Evolutionary conservation across 129 eudicot species (phyloP), one percentile per base, ranked within the genome.

Genomic region (Centella asiatica): DNA sequence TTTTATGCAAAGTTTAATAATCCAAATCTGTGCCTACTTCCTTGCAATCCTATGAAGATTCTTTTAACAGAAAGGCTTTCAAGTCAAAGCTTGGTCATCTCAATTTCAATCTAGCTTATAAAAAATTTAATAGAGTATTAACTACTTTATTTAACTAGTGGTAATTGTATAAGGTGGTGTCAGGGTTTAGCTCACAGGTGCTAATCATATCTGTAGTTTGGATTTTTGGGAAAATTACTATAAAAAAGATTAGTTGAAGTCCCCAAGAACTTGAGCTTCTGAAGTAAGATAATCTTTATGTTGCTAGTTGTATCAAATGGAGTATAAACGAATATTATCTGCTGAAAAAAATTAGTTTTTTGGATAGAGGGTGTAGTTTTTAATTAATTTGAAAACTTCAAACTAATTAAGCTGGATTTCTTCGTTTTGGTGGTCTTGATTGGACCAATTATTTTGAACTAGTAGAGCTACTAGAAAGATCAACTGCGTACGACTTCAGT

Each of bases 81-180:
- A 29, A 32, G 44, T 56, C 62, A 56, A 56, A 56, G n/a, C 62
- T 56, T 2, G 62, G 40, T 55, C 39, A 31, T 29, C 24, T 55
- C 40, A 29, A 29, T 55, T 6, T 11, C 18, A 36, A 17, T 28
- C 40, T 7, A 55, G 61, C 25, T 55, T 28, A 18, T 55, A 28
- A 1, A 55, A 7, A 15, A 28, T 17, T 29, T 13, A 18, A 24
- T 20, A 15, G 6, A 12, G 37, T 12, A 12, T 25, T 10, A 14
- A 27, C 13, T 25, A 51, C 20, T 9, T 34, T 53, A 52, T 23
- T 25, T 28, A 27, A n/a, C 58, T 52, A 52, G 9, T 51, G 26
- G 34, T 26, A 26, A 13, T 53, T 53, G 36, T 53, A 53, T 53
- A 53, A 14, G 12, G 36, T 5, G 20, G 34, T 53, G 59, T 27